Evolutionary conservation across 2,329 filamentous ascomycete genomes (phyloP).

Genomic region (Purpureocillium lavendulum): DNA sequence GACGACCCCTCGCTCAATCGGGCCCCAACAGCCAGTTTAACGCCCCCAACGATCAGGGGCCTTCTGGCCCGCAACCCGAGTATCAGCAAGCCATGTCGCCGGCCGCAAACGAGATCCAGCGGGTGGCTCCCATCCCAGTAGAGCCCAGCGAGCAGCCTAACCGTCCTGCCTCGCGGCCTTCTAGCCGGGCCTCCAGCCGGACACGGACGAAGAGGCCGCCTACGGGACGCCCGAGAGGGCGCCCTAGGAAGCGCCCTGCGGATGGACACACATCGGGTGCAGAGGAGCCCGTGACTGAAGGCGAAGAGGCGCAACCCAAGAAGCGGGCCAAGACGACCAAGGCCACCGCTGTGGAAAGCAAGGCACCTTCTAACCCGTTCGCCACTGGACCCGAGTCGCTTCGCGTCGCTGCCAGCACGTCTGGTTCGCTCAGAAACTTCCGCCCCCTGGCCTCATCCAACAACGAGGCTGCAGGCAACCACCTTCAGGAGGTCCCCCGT

Average conservation of each 20-base stretch:
- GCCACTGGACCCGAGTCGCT: conserved; percentile 70
- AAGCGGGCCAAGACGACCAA: conserved; percentile 76
- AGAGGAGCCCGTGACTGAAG: conserved; percentile 55
- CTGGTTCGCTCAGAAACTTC: conserved; percentile 78
- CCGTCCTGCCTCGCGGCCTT: conserved; percentile 41
- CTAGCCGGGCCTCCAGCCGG: conserved; percentile 49
- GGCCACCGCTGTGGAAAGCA: conserved; percentile 38
- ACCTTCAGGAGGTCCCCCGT: conserved; percentile 65
- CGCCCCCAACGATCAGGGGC: conserved; percentile 19
- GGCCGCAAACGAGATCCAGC: conserved; percentile 19
- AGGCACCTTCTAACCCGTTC: conserved; percentile 64
- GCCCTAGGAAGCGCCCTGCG: conserved; percentile 44
- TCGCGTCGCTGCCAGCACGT: conserved; percentile 82
- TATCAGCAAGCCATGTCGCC: conserved; percentile 9
- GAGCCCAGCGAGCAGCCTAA: conserved; percentile 11
- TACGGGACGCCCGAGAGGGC: conserved; percentile 47
- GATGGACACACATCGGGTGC: conserved; percentile 67
- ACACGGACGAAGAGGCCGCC: conserved; percentile 29
- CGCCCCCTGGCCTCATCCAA: conserved; percentile 56
- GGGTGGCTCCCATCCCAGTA: conserved; percentile 25
- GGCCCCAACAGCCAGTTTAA: conserved; percentile 8
- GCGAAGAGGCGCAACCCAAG: conserved; percentile 43
- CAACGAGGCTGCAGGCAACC: conserved; percentile 33
- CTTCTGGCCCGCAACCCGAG: conserved; percentile 13
- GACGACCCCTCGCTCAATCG: not conserved